Percentiles rank a stretch among this genome's conserved stretches.
Evolutionary conservation across 2,329 filamentous ascomycete species (phyloP).

Genomic region (Pseudovirgaria hyperparasitica): DNA sequence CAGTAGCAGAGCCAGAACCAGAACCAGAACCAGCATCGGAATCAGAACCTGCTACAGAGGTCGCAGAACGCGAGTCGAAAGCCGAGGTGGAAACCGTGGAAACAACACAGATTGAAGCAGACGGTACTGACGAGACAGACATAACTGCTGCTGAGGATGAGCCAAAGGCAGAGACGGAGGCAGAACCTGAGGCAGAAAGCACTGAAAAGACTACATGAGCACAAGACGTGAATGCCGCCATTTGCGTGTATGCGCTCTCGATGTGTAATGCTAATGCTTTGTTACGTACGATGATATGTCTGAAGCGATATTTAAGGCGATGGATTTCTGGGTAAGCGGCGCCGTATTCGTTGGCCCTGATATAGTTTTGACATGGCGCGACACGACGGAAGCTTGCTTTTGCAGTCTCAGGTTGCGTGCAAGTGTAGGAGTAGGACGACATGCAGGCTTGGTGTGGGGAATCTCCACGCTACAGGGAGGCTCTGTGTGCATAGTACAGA

Average conservation of each 20-base stretch:
- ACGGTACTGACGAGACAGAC: conserved; percentile 1
- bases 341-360: too few relatives aligned
- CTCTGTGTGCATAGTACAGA: too few relatives aligned
- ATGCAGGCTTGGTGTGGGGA: too few relatives aligned
- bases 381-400: too few relatives aligned
- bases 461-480: too few relatives aligned
- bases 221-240: conserved; percentile 3
- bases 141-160: not conserved
- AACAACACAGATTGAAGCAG: conserved; percentile 2
- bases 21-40: conserved; percentile 4
- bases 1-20: conserved; percentile 11
- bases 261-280: not conserved
- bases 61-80: conserved; percentile 1
- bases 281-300: not conserved
- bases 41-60: not conserved
- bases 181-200: not conserved
- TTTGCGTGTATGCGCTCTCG: conserved; percentile 1
- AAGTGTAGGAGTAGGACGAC: too few relatives aligned
- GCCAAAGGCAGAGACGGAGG: conserved; percentile 1
- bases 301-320: not conserved
- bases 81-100: conserved; percentile 1
- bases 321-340: too few relatives aligned
- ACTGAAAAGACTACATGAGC: too few relatives aligned
- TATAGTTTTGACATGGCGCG: too few relatives aligned
- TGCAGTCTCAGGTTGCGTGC: too few relatives aligned